These are phyloP conservation scores for Phytopythium litorale DNA, from an alignment of 352 stramenopile genomes.

Conservation along the genomic window DNA sequence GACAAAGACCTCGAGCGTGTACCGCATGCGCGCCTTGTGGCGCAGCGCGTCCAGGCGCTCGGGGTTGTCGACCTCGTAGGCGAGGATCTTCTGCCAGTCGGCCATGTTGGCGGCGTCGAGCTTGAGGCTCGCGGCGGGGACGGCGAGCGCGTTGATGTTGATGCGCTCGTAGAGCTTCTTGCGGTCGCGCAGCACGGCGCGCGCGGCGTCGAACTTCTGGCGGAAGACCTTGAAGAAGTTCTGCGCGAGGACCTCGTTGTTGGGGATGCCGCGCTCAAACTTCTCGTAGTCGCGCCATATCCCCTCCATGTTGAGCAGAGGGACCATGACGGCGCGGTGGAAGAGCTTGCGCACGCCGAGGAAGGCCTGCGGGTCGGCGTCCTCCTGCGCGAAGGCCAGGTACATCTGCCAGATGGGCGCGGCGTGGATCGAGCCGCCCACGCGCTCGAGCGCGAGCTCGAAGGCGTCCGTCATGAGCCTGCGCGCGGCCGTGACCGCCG, in stretches of 20 bases:
- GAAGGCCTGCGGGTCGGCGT: conserved; percentile 70
- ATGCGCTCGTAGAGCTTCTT: conserved; percentile 82
- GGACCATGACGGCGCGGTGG: conserved; percentile 75
- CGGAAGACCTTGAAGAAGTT: conserved; percentile 90
- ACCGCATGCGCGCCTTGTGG: conserved; percentile 77
- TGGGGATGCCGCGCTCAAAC: conserved; percentile 83
- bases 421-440: conserved; percentile 77
- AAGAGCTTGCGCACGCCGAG: conserved; percentile 80
- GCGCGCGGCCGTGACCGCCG: conserved; percentile 52
- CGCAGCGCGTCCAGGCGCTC: conserved; percentile 77
- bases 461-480: conserved; percentile 86
- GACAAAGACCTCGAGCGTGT: conserved; percentile 80
- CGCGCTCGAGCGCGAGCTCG: conserved; percentile 75
- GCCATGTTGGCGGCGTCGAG: conserved; percentile 50
- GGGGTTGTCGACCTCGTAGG: conserved; percentile 75
- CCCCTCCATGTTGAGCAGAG: conserved; percentile 72
- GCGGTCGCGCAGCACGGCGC: conserved; percentile 73
- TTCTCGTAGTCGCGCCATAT: conserved; percentile 89
- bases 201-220: conserved; percentile 77
- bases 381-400: conserved; percentile 73
- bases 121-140: conserved; percentile 30
- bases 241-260: conserved; percentile 80
- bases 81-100: conserved; percentile 75
- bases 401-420: conserved; percentile 84
- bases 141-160: conserved; percentile 64